A percentile compares a stretch with the other conserved stretches of the same genome.
phyloP scores from a whole-genome alignment of 768 basidiomycete species.

The Russula emetica region DNA sequence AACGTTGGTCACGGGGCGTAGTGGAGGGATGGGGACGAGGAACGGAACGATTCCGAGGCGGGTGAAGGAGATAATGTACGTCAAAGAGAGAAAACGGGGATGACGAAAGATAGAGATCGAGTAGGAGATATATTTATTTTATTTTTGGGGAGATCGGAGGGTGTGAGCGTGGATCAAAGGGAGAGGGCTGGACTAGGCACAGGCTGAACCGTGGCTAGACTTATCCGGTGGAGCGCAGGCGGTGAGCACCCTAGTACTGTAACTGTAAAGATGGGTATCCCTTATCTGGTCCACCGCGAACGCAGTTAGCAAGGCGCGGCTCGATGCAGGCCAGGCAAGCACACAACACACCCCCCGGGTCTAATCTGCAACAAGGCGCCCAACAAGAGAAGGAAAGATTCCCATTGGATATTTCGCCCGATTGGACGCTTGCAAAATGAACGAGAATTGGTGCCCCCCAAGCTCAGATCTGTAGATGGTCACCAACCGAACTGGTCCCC shows the following conservation, averaged over 20 bases:
- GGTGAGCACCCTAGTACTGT: constrained; percentile 5
- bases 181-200: constrained; percentile 21
- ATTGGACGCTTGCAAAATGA: constrained; percentile 21
- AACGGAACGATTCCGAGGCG: background rate
- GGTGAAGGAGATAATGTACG: background rate
- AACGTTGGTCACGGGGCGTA: constrained; percentile 13
- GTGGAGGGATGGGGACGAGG: background rate
- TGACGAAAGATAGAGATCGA: background rate
- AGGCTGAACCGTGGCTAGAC: constrained; percentile 9
- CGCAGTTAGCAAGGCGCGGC: constrained; percentile 5
- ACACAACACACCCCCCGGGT: background rate
- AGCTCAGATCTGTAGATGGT: constrained; percentile 23
- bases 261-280: constrained; percentile 3
- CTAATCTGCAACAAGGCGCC: background rate
- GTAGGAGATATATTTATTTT: background rate
- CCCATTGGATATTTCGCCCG: constrained; percentile 24
- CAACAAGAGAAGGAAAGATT: background rate
- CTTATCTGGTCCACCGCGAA: constrained; percentile 17
- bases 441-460: constrained; percentile 10
- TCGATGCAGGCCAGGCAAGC: background rate
- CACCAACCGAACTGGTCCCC: constrained; percentile 20
- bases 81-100: background rate
- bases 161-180: constrained; percentile 20
- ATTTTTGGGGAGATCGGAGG: constrained; percentile 19
- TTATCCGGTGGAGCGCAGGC: constrained; percentile 7